Evolutionary conservation across 2,329 filamentous ascomycete species (phyloP), one percentile per base, ranked within the genome.

Genomic region (Neonectria coccinea): DNA sequence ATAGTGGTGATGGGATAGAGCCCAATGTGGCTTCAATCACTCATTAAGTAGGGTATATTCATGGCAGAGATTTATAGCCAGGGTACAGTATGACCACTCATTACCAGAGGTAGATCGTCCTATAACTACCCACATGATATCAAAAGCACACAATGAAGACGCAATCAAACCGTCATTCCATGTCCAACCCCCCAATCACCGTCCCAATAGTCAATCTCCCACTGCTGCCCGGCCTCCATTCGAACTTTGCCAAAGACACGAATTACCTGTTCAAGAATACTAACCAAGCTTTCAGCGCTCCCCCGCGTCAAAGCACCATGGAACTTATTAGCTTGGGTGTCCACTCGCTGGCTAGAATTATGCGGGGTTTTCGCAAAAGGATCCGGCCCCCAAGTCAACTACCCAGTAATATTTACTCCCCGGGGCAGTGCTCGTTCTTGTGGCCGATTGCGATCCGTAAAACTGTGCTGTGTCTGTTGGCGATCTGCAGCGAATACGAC

Each of bases 401-500:
- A n/a, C 14, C 36, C 36, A 39, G 36, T 39, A 39, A 39, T 2
- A 39, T 39, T 7, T 39, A 36, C 14, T 16, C 14, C 25, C 25
- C 5, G 25, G 12, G 20, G 42, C 20, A 22, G 20, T 47, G 44
- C 20, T 25, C 8, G 12, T 47, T 47, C 14, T 12, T 22, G 41
- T 12, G 10, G 42, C 16, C 42, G 44, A 47, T 47, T 22, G 25
- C 5, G 44, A 25, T 45, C 20, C 20, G 25, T 16, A 14, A 25
- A 45, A 25, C 25, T 25, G 42, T 25, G 42, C 11, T 8, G 20
- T 45, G 18, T 11, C 2, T 25, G 42, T 16, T 11, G 42, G 9
- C 42, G 42, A 47, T 47, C 44, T 47, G 44, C 44, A 27, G 7
- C 20, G 44, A 25, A 47, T 27, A 47, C 44, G 44, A 27, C 27